Evolutionary conservation across 2,329 filamentous ascomycete species (phyloP).

Genomic region (Apiospora kogelbergensis): DNA sequence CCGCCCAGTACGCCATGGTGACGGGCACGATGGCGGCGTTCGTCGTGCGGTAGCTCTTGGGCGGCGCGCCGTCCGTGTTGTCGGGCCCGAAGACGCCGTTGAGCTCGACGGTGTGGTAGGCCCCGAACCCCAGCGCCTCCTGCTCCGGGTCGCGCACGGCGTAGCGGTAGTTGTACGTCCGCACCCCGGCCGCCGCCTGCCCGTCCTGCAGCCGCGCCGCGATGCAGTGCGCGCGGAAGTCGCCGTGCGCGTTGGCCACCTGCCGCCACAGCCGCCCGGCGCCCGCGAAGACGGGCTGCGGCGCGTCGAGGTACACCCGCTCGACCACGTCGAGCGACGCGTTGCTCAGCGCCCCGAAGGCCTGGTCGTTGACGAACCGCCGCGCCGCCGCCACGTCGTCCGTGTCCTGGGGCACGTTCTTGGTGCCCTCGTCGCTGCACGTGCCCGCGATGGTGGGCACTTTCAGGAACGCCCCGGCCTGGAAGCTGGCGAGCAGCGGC

Average conservation of each 20-base stretch:
- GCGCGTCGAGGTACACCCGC: slow-evolving; percentile 34
- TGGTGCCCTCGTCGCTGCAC: slow-evolving; percentile 62
- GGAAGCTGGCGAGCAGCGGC: slow-evolving; percentile 41
- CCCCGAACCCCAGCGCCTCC: slow-evolving; percentile 53
- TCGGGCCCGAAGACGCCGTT: slow-evolving; percentile 64
- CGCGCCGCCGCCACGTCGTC: slow-evolving; percentile 48
- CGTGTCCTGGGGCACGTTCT: slow-evolving; percentile 45
- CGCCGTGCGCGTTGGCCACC: slow-evolving; percentile 38
- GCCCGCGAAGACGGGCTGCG: slow-evolving; percentile 37
- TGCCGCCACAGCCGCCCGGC: slow-evolving; percentile 5
- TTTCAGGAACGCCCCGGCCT: slow-evolving; percentile 44
- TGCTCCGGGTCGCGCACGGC: slow-evolving; percentile 58
- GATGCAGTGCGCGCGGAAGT: slow-evolving; percentile 60
- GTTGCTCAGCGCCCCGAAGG: slow-evolving; percentile 41
- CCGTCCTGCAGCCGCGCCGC: slow-evolving; percentile 27
- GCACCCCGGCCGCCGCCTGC: slow-evolving; percentile 27
- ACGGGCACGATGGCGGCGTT: slow-evolving; percentile 12
- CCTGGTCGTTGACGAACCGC: slow-evolving; percentile 39
- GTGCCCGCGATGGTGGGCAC: slow-evolving; percentile 52
- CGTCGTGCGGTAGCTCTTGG: slow-evolving; percentile 3
- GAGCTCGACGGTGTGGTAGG: slow-evolving; percentile 64
- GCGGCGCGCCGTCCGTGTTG: slow-evolving; percentile 40
- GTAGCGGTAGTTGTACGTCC: slow-evolving; percentile 68
- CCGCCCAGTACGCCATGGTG: slow-evolving; percentile 19
- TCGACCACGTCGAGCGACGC: slow-evolving; percentile 36